Percentiles rank a stretch among this genome's conserved stretches.
Conservation (phyloP, 2,329 filamentous ascomycete species). For the Penicillium sp. region DNA sequence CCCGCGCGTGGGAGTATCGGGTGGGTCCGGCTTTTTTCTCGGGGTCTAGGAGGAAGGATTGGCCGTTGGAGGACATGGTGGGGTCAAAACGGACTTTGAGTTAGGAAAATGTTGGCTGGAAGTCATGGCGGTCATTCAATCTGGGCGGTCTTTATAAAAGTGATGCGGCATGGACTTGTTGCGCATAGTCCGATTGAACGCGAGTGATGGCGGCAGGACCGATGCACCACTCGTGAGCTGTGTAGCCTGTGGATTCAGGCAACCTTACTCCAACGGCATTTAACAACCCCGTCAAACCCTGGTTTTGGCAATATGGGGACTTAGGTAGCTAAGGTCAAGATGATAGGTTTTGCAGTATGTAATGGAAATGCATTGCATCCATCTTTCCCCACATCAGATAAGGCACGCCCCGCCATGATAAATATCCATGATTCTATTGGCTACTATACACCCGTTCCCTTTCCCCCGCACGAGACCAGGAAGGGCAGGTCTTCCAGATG, state of each 20-base stretch:
- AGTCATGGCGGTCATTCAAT: too few relatives aligned
- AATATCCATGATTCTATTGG: background rate
- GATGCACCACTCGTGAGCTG: background rate
- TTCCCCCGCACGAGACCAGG: conserved; percentile 1
- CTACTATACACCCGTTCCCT: background rate
- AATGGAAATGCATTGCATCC: background rate
- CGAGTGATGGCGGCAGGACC: background rate
- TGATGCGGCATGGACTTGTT: background rate
- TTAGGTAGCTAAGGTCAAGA: too few relatives aligned
- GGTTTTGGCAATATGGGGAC: too few relatives aligned
- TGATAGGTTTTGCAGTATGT: background rate
- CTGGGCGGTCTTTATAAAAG: background rate
- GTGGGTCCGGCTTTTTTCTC: conserved; percentile 26
- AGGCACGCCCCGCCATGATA: background rate
- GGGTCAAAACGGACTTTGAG: background rate
- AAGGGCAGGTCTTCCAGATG: background rate
- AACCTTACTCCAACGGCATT: too few relatives aligned
- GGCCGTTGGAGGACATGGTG: conserved; percentile 35
- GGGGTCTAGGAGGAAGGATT: conserved; percentile 36
- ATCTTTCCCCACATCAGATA: background rate
- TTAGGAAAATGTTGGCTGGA: background rate
- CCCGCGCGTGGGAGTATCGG: conserved; percentile 39
- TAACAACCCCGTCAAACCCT: too few relatives aligned
- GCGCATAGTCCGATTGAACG: background rate
- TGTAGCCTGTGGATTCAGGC: background rate